A percentile compares a stretch with the other conserved stretches of the same genome.
Conservation (phyloP, 2,329 filamentous ascomycete species). For the Escovopsis sp. region DNA sequence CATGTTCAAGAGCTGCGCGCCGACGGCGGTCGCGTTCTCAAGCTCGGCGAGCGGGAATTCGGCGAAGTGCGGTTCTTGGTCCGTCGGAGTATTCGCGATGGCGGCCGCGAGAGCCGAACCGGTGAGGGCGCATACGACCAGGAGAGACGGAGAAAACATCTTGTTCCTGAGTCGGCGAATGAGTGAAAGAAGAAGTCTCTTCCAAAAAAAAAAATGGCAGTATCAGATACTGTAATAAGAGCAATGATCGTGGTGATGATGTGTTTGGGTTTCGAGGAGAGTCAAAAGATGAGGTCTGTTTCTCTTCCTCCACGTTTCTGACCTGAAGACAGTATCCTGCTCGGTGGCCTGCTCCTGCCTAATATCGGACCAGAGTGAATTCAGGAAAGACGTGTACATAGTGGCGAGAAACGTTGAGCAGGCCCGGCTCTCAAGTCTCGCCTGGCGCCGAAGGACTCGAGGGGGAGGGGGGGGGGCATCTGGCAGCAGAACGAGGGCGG, state of each 20-base stretch:
- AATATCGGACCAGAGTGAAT: too few species aligned
- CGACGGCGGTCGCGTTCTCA: too few species aligned
- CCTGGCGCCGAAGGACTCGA: too few species aligned
- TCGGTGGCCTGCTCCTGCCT: too few species aligned
- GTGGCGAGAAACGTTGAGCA: too few species aligned
- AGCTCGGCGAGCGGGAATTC: too few species aligned
- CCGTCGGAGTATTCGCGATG: background rate
- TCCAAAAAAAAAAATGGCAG: background rate
- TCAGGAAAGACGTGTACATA: too few species aligned
- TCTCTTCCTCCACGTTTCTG: background rate
- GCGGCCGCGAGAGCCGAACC: background rate
- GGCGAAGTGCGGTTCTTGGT: too few species aligned
- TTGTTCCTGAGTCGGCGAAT: background rate
- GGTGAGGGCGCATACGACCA: background rate
- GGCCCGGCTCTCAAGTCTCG: too few species aligned
- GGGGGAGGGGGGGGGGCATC: too few species aligned
- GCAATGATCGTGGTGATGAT: background rate
- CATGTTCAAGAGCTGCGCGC: too few species aligned
- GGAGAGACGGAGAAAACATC: background rate
- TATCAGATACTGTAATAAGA: conserved; percentile 2
- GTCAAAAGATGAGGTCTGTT: background rate
- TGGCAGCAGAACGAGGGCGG: too few species aligned
- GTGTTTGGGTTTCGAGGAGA: background rate
- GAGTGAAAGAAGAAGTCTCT: background rate
- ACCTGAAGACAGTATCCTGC: background rate